phyloP scores from a whole-genome alignment of 306 rosid species.

The Canavalia gladiata region DNA sequence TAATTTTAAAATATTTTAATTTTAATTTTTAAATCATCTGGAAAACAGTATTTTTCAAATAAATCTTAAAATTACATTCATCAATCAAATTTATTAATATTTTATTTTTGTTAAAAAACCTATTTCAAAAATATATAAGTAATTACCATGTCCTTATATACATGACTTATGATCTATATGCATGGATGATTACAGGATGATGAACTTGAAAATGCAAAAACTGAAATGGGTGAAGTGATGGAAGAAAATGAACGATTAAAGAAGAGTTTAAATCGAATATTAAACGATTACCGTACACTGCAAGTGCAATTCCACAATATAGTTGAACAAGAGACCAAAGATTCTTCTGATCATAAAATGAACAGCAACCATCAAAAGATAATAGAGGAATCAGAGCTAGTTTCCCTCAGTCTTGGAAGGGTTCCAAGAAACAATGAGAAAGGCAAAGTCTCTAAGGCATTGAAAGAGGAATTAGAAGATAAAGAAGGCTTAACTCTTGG shows the following conservation, averaged over 20 bases:
- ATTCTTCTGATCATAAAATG: constrained; percentile 26
- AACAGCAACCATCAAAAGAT: constrained; percentile 9
- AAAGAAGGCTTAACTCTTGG: constrained; percentile 64
- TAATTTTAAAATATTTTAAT: too few relatives aligned
- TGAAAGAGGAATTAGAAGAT: constrained; percentile 42
- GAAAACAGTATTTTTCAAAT: too few relatives aligned
- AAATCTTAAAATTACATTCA: too few relatives aligned
- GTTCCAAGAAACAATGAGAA: constrained; percentile 53
- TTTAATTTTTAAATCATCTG: too few relatives aligned
- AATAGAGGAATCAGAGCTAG: constrained; percentile 57
- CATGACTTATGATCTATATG: neutral
- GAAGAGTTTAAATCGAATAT: constrained; percentile 54
- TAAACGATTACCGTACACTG: constrained; percentile 69
- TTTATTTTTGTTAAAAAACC: too few relatives aligned
- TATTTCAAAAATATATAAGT: too few relatives aligned
- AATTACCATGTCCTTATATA: too few relatives aligned
- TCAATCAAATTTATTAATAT: too few relatives aligned
- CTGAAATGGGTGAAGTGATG: constrained; percentile 72
- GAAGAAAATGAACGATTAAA: constrained; percentile 81
- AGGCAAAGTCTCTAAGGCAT: constrained; percentile 39
- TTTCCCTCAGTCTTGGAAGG: constrained; percentile 79
- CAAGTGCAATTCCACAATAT: constrained; percentile 61
- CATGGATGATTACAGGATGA: constrained; percentile 48
- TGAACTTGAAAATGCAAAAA: constrained; percentile 64
- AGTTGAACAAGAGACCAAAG: constrained; percentile 49